phyloP scores from a whole-genome alignment of 1,139 yeast species.

The Geotrichum histeridarum region DNA sequence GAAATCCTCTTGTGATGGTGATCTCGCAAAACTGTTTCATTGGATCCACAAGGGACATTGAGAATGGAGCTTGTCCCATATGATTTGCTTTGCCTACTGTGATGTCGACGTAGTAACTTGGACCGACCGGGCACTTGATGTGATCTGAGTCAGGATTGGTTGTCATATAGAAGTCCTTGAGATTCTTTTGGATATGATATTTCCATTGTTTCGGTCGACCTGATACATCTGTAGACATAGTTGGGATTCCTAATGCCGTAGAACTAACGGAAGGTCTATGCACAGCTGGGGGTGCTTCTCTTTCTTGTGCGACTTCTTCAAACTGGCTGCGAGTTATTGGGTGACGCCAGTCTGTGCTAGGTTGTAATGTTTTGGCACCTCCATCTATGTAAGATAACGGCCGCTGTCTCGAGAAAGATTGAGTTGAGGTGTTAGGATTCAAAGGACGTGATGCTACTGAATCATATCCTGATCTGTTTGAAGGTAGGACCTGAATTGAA shows the following conservation, averaged over 20 bases:
- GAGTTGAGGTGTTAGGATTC: background rate
- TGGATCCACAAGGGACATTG: constrained; percentile 9
- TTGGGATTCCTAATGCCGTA: background rate
- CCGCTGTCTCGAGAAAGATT: background rate
- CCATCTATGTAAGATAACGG: background rate
- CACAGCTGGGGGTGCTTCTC: background rate
- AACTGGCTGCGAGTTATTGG: background rate
- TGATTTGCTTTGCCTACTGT: background rate
- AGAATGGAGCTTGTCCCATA: constrained; percentile 21
- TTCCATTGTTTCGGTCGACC: constrained; percentile 24
- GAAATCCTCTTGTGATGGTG: constrained; percentile 1
- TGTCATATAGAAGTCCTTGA: constrained; percentile 32
- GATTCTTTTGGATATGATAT: constrained; percentile 31
- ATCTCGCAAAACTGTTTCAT: constrained; percentile 5
- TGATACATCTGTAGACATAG: background rate
- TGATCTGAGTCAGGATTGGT: constrained; percentile 32
- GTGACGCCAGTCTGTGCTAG: background rate
- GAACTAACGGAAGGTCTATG: background rate
- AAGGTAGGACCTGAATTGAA: background rate
- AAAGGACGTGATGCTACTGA: background rate
- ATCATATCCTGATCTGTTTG: background rate
- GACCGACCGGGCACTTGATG: constrained; percentile 28
- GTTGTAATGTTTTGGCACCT: background rate
- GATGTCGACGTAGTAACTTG: constrained; percentile 30
- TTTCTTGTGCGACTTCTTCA: background rate